These are phyloP conservation scores for Yamadazyma sp. DNA, from an alignment of 1,139 yeast genomes.

Conservation along the genomic window DNA sequence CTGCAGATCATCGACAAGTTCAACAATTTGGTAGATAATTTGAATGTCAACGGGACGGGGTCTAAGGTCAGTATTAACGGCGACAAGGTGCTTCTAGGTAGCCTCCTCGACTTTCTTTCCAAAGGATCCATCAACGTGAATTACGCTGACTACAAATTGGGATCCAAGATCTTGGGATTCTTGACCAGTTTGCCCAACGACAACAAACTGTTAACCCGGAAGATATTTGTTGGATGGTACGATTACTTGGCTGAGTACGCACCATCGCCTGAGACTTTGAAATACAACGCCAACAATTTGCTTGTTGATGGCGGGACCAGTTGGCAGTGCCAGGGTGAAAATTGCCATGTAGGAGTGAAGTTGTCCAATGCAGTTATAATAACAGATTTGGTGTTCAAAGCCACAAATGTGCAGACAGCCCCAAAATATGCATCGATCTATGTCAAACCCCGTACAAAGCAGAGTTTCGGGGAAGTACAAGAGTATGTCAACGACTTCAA, in stretches of 20 bases:
- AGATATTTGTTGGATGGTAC: conserved; percentile 42
- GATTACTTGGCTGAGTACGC: conserved; percentile 29
- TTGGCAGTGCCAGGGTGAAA: conserved; percentile 34
- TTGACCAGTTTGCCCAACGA: conserved; percentile 26
- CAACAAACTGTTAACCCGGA: conserved; percentile 22
- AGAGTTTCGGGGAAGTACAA: conserved; percentile 16
- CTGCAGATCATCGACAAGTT: conserved; percentile 24
- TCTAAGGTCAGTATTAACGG: conserved; percentile 8
- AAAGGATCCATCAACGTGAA: conserved; percentile 39
- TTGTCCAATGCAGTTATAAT: conserved; percentile 33
- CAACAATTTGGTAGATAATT: conserved; percentile 29
- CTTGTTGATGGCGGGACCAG: conserved; percentile 33
- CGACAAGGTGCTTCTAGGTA: conserved; percentile 21
- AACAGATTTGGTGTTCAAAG: conserved; percentile 36
- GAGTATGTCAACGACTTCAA: conserved; percentile 22
- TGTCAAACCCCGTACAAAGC: conserved; percentile 27
- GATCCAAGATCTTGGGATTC: conserved; percentile 44
- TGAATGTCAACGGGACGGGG: conserved; percentile 9
- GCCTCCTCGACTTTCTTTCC: conserved; percentile 34
- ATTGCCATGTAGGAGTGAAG: conserved; percentile 39
- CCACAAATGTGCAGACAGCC: conserved; percentile 8
- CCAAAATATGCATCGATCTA: conserved; percentile 25
- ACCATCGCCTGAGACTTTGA: conserved; percentile 25
- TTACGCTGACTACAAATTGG: conserved; percentile 43
- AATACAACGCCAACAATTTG: conserved; percentile 41